Base-by-base conservation (phyloP, 805 yeast genomes). In the Gaillardinia entomophila region DNA sequence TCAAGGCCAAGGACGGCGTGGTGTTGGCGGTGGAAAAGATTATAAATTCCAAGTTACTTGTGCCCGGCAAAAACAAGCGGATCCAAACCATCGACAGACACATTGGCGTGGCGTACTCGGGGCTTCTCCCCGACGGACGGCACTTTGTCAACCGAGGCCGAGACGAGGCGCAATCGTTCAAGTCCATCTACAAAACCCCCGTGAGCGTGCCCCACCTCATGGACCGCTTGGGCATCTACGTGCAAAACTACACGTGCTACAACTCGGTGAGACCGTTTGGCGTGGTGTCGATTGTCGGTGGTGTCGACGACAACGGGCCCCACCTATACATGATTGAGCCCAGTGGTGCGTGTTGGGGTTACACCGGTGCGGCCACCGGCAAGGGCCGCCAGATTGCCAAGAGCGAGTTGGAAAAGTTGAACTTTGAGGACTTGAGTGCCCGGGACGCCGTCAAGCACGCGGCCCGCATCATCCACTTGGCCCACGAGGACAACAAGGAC, bases 261-360 rank as follows among this genome's bases (percentile, higher is more conserved):
- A 87, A 85, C 57, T 89, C 97, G 22, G 98, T 92, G 8, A 82
- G 99, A 62, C 99, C 99, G 15, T 92, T 92, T 60, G 99, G 99
- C 35, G 77, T 94, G 39, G 78, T 87, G 34, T 79, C 96, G 8
- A 89, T 92, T 41, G 74, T 92, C 29, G 98, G 97, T 32, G 98
- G 98, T 44, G 77, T 85, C 30, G 97, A 90, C 55, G 81, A 77
- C 27, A 76, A 83, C 39, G 97, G 97, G 10, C 76, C 94, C 14
- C 97, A 90, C 57, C 73, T 92, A 48, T 90, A 82, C 64, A 92
- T 90, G 97, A 71, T 92, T 37, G 99, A 92, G 58, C 98, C 99
- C 48, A 84, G 94, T 57, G 99, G 99, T 41, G 70, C 87, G 1
- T 87, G 81, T 53, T 94, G 98, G 97, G 99, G 99, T 32, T 92